phyloP scores from a whole-genome alignment of 2,329 filamentous ascomycete genomes.

The Neurospora sp. region DNA sequence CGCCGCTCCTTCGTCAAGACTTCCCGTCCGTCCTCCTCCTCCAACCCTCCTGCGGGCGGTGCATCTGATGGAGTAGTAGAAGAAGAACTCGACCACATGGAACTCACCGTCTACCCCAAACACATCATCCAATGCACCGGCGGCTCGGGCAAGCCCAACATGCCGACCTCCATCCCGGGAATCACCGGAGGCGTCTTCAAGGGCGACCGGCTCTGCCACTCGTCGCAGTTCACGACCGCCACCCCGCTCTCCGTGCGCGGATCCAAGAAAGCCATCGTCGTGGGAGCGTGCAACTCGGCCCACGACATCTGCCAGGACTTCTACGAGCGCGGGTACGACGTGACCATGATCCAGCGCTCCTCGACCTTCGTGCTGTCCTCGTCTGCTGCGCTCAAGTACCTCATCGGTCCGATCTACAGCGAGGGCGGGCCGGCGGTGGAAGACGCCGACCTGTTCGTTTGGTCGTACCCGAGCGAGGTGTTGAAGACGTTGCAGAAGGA shows the following conservation, averaged over 20 bases:
- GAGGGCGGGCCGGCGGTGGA: conserved; percentile 49
- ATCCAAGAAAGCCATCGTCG: conserved; percentile 49
- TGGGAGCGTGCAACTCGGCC: conserved; percentile 59
- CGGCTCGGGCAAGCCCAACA: conserved; percentile 35
- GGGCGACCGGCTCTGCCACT: conserved; percentile 52
- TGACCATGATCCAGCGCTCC: conserved; percentile 61
- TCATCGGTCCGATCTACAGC: conserved; percentile 39
- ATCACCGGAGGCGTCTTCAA: conserved; percentile 38
- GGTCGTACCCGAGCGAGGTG: conserved; percentile 47
- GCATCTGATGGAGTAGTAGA: neutral
- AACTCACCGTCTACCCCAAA: conserved; percentile 12
- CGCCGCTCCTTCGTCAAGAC: conserved; percentile 28
- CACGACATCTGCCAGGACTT: conserved; percentile 63
- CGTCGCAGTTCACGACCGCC: conserved; percentile 48
- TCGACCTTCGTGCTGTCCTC: conserved; percentile 55
- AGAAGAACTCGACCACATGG: neutral
- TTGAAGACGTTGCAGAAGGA: conserved; percentile 48
- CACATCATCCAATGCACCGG: conserved; percentile 46
- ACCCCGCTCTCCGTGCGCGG: conserved; percentile 19
- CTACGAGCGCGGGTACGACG: conserved; percentile 53
- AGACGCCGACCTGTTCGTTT: conserved; percentile 53
- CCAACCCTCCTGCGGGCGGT: neutral
- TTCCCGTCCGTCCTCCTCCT: conserved; percentile 26
- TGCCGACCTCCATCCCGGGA: conserved; percentile 22
- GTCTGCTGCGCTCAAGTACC: conserved; percentile 39